phyloP scores from a whole-genome alignment of 768 basidiomycete species.

The Tremella yokohamensis region DNA sequence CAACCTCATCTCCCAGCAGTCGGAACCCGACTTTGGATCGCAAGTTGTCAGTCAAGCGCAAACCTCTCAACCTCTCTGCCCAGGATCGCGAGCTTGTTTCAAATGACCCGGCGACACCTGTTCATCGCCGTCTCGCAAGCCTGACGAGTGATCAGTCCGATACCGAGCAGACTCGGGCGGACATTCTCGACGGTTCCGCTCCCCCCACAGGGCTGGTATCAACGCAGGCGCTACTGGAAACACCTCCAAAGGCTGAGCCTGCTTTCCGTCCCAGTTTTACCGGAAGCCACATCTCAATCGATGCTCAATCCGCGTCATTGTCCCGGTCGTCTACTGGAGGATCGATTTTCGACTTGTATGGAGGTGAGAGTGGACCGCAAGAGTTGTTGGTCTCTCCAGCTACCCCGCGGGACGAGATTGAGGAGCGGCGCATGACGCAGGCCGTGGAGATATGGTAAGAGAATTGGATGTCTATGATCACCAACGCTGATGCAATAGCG shows the following conservation, averaged over 20 bases:
- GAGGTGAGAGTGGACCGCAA: slow-evolving; percentile 14
- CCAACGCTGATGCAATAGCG: slow-evolving; percentile 25
- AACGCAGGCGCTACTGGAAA: too few species aligned
- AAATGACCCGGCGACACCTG: neutral
- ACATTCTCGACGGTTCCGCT: neutral
- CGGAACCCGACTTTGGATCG: slow-evolving; percentile 7
- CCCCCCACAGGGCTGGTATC: neutral
- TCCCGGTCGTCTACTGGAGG: slow-evolving; percentile 28
- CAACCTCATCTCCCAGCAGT: slow-evolving; percentile 6
- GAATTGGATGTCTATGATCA: neutral
- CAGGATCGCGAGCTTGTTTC: slow-evolving; percentile 38
- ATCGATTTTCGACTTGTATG: slow-evolving; percentile 36
- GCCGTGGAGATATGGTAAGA: slow-evolving; percentile 36
- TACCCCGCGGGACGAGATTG: neutral
- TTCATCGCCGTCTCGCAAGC: slow-evolving; percentile 3
- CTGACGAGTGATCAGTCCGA: slow-evolving; percentile 5
- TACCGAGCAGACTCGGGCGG: too few species aligned
- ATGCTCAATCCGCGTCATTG: neutral
- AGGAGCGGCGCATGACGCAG: slow-evolving; percentile 15
- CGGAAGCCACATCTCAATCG: neutral
- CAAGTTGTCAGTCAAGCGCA: slow-evolving; percentile 41
- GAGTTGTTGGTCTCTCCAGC: slow-evolving; percentile 9
- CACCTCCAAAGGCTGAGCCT: too few species aligned
- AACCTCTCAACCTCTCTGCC: slow-evolving; percentile 35
- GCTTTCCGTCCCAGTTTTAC: too few species aligned